Conservation (phyloP, 2,329 filamentous ascomycete genomes). For the Anisogramma anomala region DNA sequence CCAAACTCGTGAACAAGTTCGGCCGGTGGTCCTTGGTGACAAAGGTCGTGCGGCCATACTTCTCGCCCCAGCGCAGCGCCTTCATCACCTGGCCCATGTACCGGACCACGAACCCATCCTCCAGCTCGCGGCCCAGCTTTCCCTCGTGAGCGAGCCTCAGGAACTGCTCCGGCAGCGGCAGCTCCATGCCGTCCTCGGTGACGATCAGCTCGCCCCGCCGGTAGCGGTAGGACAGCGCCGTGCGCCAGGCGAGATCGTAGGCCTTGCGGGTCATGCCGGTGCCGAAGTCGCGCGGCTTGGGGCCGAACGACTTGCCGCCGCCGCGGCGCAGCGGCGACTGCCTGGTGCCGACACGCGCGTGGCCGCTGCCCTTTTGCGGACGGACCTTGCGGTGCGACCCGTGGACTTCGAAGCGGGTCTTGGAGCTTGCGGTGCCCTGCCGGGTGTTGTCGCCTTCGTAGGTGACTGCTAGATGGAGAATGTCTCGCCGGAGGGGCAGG, state of each 20-base stretch:
- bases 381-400: conserved; percentile 74
- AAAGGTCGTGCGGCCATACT: conserved; percentile 60
- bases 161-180: conserved; percentile 44
- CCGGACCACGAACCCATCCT: conserved; percentile 39
- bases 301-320: conserved; percentile 83
- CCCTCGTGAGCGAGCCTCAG: conserved; percentile 26
- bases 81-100: conserved; percentile 58
- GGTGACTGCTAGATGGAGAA: conserved; percentile 82
- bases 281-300: conserved; percentile 80
- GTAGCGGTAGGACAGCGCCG: conserved; percentile 85
- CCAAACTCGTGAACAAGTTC: conserved; percentile 56
- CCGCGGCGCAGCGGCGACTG: conserved; percentile 74
- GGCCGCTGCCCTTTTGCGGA: conserved; percentile 77
- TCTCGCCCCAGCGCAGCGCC: conserved; percentile 56
- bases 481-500: conserved; percentile 77
- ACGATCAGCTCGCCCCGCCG: conserved; percentile 76
- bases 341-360: conserved; percentile 65
- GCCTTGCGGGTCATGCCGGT: conserved; percentile 76
- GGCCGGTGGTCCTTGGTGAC: conserved; percentile 53
- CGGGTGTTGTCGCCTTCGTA: conserved; percentile 86
- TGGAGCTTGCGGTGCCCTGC: conserved; percentile 73
- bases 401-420: conserved; percentile 71
- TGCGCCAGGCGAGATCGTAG: conserved; percentile 93
- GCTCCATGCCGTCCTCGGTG: conserved; percentile 65
- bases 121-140: conserved; percentile 27